Base-by-base conservation (phyloP, 805 yeast genomes). In the Grigorovia transvaalensis region DNA sequence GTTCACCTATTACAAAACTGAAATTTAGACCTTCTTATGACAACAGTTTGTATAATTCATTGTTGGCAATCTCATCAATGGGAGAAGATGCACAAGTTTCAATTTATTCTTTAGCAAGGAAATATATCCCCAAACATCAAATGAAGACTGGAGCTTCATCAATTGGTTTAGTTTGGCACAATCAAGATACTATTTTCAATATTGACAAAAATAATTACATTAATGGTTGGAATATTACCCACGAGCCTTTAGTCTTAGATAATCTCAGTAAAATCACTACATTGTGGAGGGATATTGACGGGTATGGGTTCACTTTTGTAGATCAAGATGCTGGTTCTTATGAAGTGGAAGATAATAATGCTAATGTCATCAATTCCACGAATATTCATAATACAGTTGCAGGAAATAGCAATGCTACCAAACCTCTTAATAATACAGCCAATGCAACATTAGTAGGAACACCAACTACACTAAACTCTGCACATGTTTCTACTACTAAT, bases 21-120 rank as follows among this genome's bases (percentile, higher is more conserved):
- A 67, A 67, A 54, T 65, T 66, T 51, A 57, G 65, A 38, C 71
- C 71, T 0, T 40, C 56, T 3, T 57, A 53, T 46, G 63, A 57
- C 8, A 55, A 71, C 30, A 64, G 60, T 44, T 70, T 84, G 15
- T 67, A 71, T 55, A 77, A 77, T 53, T 80, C 88, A 15, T 84
- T 83, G 57, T 74, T 88, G 54, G 95, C 95, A 0, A 75, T 84
- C 42, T 83, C 84, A 62, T 84, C 82, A 51, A 68, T 85, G 57
- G 83, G 82, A 48, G 89, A 85, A 59, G 95, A 71, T 44, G 78
- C 85, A 1, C 76, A 79, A 33, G 74, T 85, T 6, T 80, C 84
- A 48, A 75, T 88, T 4, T 88, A 86, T 76, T 82, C 81, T 45
- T 71, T 88, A 49, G 75, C 75, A 41, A 72, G 96, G 56, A 85